Conservation (phyloP, 768 basidiomycete genomes). For the Boletus tylopilopsis region DNA sequence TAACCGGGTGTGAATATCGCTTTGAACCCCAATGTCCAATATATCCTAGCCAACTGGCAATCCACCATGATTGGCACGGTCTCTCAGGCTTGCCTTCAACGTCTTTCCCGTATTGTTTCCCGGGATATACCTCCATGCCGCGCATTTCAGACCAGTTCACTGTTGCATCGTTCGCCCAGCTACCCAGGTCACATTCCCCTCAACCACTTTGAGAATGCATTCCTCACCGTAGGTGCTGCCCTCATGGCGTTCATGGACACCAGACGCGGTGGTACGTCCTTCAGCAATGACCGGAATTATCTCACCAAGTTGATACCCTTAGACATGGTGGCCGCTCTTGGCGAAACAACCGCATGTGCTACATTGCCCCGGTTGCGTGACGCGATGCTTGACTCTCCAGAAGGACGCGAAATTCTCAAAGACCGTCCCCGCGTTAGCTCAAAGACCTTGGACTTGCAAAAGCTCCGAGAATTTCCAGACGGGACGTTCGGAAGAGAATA, state of each 20-base stretch:
- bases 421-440: slow-evolving; percentile 82
- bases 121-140: slow-evolving; percentile 6
- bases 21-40: too few relatives aligned
- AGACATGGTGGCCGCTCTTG: slow-evolving; percentile 96
- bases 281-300: not conserved
- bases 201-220: slow-evolving; percentile 74
- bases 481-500: slow-evolving; percentile 87
- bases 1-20: too few relatives aligned
- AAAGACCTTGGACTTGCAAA: slow-evolving; percentile 66
- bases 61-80: not conserved
- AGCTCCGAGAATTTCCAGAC: slow-evolving; percentile 62
- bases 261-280: slow-evolving; percentile 69
- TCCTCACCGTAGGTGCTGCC: slow-evolving; percentile 84
- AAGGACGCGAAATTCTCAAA: slow-evolving; percentile 81
- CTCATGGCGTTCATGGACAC: slow-evolving; percentile 80
- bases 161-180: slow-evolving; percentile 35
- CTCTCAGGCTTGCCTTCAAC: not conserved
- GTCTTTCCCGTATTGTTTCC: not conserved
- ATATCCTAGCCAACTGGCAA: too few relatives aligned
- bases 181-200: slow-evolving; percentile 84
- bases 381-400: slow-evolving; percentile 69
- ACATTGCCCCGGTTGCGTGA: slow-evolving; percentile 75
- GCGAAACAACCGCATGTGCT: slow-evolving; percentile 86
- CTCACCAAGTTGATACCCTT: not conserved
- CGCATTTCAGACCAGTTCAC: slow-evolving; percentile 10